Base-by-base conservation (phyloP, 129 eudicot species). In the Oenanthe sinensis region DNA sequence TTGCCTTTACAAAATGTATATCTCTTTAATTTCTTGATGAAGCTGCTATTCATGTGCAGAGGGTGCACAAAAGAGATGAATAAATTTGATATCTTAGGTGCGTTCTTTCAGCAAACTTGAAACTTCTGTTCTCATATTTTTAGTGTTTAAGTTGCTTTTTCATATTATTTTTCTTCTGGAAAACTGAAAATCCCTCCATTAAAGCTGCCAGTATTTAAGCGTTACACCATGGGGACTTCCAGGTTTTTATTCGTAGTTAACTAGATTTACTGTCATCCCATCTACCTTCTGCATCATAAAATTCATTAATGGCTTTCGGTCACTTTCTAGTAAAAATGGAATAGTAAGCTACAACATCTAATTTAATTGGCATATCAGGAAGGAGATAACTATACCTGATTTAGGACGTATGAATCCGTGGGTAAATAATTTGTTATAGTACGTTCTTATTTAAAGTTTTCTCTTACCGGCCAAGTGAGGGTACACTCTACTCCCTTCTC, bases 21-120 rank as follows among this genome's bases (percentile, higher is more conserved):
- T 30, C 71, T 81, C 37, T 47, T n/a, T 44, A 37, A 13, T 33
- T 5, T 76, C 19, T 73, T 78, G 36, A 79, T 67, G 71, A 65
- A 77, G 49, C 19, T 79, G 75, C 71, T 77, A 72, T 85, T 65
- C 79, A 74, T 76, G 47, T 88, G 76, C 87, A 88, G 91, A 76
- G 71, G 72, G 45, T 76, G 80, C 58, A 75, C 42, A 20, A 79
- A 79, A 36, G 75, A 71, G 74, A 74, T 78, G 48, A 48, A 65
- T 67, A 68, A 81, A 85, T 79, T 71, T 81, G 75, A 80, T 69
- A 48, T 68, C 16, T 71, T 81, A 75, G 90, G 90, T 85, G 44
- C 0, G 52, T 26, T n/a, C 60, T 79, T 43, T 70, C 75, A 14
- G 49, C 16, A 7, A 62, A 43, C 11, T 45, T 1, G 22, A 39